Evolutionary conservation across 129 eudicot genomes (phyloP).

Genomic region (Saposhnikovia divaricata): DNA sequence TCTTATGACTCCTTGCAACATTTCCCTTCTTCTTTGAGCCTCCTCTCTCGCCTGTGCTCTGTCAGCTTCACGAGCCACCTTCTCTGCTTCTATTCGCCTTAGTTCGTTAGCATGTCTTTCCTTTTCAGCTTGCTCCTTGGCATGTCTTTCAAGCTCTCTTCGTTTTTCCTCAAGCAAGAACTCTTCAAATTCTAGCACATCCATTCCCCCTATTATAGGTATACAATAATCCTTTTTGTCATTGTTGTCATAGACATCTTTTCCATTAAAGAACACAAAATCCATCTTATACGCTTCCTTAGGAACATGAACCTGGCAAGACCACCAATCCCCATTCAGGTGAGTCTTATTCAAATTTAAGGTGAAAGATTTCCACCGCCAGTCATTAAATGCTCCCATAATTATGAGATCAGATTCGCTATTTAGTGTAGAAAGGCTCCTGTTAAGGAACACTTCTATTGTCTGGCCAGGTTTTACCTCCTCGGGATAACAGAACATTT

Average conservation of each 20-base stretch:
- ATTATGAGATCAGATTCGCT: constrained; percentile 60
- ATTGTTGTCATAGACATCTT: constrained; percentile 85
- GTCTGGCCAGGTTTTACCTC: constrained; percentile 59
- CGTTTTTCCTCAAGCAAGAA: constrained; percentile 87
- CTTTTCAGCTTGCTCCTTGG: constrained; percentile 61
- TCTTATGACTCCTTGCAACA: constrained; percentile 48
- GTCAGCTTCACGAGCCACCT: constrained; percentile 66
- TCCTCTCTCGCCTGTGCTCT: constrained; percentile 66
- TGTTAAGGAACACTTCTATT: constrained; percentile 70
- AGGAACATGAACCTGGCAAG: constrained; percentile 82
- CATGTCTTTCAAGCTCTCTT: constrained; percentile 66
- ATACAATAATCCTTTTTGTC: constrained; percentile 76
- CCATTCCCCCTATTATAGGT: constrained; percentile 68
- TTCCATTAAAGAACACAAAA: constrained; percentile 82
- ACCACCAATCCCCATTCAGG: constrained; percentile 94
- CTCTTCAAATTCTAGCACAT: constrained; percentile 66
- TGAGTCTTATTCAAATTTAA: constrained; percentile 49
- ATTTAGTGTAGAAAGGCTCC: constrained; percentile 57
- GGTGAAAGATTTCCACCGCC: constrained; percentile 89
- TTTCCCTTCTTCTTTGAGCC: constrained; percentile 51
- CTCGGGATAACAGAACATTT: constrained; percentile 64
- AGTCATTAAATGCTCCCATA: constrained; percentile 92
- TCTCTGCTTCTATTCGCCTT: constrained; percentile 72
- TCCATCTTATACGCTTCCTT: constrained; percentile 84
- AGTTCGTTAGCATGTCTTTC: constrained; percentile 64